phyloP scores from a whole-genome alignment of 2,329 filamentous ascomycete genomes.

The Fusarium caatingaense region DNA sequence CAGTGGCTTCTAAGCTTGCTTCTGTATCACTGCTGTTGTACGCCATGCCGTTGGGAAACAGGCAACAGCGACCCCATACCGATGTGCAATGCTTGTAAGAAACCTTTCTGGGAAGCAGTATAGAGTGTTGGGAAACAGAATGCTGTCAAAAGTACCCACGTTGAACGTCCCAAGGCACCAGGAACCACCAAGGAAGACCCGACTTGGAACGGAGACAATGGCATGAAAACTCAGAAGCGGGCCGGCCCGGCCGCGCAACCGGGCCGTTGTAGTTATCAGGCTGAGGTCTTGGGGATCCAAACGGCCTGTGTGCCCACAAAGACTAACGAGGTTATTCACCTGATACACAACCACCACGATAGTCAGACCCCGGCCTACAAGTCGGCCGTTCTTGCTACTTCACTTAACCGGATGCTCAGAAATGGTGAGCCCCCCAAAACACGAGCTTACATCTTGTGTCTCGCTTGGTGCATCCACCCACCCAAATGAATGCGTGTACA shows the following conservation, averaged over 20 bases:
- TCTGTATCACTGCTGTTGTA: conserved; percentile 3
- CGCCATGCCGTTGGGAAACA: neutral
- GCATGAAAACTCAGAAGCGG: conserved; percentile 38
- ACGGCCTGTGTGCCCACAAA: conserved; percentile 27
- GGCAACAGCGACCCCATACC: neutral
- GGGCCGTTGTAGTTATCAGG: conserved; percentile 42
- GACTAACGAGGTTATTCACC: conserved; percentile 11
- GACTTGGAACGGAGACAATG: conserved; percentile 15
- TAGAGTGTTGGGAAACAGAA: neutral
- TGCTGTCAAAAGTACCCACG: neutral
- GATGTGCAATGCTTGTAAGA: neutral
- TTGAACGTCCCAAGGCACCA: conserved; percentile 3
- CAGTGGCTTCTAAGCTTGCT: conserved; percentile 19
- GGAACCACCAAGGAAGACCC: conserved; percentile 2
- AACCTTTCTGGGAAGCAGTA: neutral
- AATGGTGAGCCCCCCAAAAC: conserved; percentile 29
- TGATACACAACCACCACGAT: conserved; percentile 23
- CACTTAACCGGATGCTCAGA: conserved; percentile 28
- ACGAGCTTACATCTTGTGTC: conserved; percentile 32
- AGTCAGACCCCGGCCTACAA: conserved; percentile 29
- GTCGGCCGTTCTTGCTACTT: conserved; percentile 31
- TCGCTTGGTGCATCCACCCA: conserved; percentile 37
- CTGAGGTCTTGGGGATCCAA: conserved; percentile 9
- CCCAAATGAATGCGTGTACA: conserved; percentile 27
- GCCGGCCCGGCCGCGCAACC: conserved; percentile 44